Evolutionary conservation across 139 green algal species (phyloP).

Genomic region (Chlamydomonas eustigma): DNA sequence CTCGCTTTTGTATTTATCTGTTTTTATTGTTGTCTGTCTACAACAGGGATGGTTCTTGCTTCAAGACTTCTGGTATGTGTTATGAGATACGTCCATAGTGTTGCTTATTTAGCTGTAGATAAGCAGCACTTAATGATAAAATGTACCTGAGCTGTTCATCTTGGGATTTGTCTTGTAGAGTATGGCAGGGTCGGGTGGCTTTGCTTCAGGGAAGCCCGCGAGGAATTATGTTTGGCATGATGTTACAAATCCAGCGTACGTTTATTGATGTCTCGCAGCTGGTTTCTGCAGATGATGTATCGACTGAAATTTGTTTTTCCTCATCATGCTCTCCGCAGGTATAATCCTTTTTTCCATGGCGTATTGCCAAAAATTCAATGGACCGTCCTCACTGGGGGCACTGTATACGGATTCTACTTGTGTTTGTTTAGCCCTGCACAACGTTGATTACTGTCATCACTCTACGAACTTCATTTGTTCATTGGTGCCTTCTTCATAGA

Average conservation of each 20-base stretch:
- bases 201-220: not conserved
- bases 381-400: not conserved
- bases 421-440: not conserved
- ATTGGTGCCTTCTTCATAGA: too few relatives aligned
- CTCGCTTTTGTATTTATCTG: too few relatives aligned
- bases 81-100: too few relatives aligned
- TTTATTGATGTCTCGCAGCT: not conserved
- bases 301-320: not conserved
- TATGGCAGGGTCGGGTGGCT: not conserved
- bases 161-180: too few relatives aligned
- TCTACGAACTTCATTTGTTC: too few relatives aligned
- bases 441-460: too few relatives aligned
- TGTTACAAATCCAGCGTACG: slow-evolving; percentile 6
- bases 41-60: too few relatives aligned
- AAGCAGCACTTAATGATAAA: too few relatives aligned
- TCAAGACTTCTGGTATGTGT: too few relatives aligned
- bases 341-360: slow-evolving; percentile 12
- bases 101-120: too few relatives aligned
- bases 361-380: slow-evolving; percentile 1
- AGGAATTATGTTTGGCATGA: not conserved
- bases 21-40: too few relatives aligned
- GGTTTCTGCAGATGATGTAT: not conserved
- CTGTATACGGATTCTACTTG: not conserved
- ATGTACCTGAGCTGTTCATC: too few relatives aligned
- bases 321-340: slow-evolving; percentile 11